A percentile compares a stretch with the other conserved stretches of the same genome.
These are phyloP conservation scores for Acrocalymma vagum DNA, from an alignment of 2,329 filamentous ascomycete species.

Conservation along the genomic window DNA sequence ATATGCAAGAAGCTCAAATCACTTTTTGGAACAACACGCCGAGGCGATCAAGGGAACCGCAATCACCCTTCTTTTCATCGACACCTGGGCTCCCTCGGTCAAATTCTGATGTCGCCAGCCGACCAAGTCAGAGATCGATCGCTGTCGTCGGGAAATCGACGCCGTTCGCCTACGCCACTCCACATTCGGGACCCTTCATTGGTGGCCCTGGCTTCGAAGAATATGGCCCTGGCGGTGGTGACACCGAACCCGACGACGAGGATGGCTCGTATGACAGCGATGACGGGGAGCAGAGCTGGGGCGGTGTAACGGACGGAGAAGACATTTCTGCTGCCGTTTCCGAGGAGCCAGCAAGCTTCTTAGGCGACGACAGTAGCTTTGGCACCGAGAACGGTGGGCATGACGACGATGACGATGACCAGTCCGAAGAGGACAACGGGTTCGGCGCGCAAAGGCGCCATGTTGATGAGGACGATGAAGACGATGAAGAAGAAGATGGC, in stretches of 20 bases:
- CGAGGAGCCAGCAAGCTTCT: conserved; percentile 43
- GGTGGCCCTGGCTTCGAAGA: conserved; percentile 33
- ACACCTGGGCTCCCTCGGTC: conserved; percentile 35
- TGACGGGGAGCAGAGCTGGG: conserved; percentile 40
- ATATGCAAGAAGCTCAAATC: conserved; percentile 31
- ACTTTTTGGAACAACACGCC: conserved; percentile 49
- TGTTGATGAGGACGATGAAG: conserved; percentile 7
- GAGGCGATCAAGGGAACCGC: conserved; percentile 54
- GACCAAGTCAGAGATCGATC: conserved; percentile 53
- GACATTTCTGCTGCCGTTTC: conserved; percentile 29
- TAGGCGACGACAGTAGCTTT: conserved; percentile 45
- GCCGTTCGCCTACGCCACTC: conserved; percentile 77
- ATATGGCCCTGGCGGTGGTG: conserved; percentile 38
- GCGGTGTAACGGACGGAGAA: conserved; percentile 34
- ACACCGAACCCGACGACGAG: conserved; percentile 45
- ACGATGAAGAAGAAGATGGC: conserved; percentile 22
- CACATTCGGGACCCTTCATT: conserved; percentile 63
- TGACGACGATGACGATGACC: conserved; percentile 14
- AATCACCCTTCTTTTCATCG: conserved; percentile 51
- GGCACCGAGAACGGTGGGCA: conserved; percentile 36
- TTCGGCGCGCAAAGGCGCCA: conserved; percentile 14
- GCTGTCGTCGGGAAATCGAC: conserved; percentile 54
- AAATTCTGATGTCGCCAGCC: conserved; percentile 45
- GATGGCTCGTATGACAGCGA: conserved; percentile 41
- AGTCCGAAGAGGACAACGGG: conserved; percentile 16